Conservation (phyloP, 2,329 filamentous ascomycete species). For the Neonectria magnoliae region DNA sequence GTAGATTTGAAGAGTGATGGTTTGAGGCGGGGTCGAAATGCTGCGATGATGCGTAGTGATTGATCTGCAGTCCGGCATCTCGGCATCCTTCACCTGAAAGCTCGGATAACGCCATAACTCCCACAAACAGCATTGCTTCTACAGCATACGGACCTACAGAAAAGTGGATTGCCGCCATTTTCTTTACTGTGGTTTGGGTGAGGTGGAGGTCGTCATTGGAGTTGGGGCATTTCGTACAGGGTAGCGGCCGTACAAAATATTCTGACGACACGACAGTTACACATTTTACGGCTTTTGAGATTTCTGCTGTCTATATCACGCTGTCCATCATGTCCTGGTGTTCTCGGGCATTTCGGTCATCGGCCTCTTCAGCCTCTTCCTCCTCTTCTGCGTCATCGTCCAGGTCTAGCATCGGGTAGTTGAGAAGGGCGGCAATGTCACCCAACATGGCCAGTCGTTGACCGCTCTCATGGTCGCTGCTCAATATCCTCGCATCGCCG, state of each 20-base stretch:
- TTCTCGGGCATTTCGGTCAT: slow-evolving; percentile 41
- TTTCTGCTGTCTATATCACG: slow-evolving; percentile 43
- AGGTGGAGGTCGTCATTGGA: neutral
- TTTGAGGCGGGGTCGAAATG: neutral
- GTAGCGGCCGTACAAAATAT: neutral
- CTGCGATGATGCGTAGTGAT: neutral
- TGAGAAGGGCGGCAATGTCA: slow-evolving; percentile 88
- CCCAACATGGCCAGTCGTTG: slow-evolving; percentile 84
- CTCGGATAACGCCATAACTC: neutral
- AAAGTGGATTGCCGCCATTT: neutral
- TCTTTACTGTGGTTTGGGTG: neutral
- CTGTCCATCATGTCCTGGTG: slow-evolving; percentile 37
- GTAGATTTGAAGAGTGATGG: neutral
- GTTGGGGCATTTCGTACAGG: neutral
- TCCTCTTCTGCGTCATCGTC: slow-evolving; percentile 73
- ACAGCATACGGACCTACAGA: neutral
- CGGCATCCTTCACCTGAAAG: neutral
- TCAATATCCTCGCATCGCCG: slow-evolving; percentile 88
- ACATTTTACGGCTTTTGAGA: slow-evolving; percentile 24
- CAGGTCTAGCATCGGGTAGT: slow-evolving; percentile 85
- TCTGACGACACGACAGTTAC: slow-evolving; percentile 5
- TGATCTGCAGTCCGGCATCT: neutral
- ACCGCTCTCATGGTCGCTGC: slow-evolving; percentile 93
- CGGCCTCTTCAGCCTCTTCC: slow-evolving; percentile 45
- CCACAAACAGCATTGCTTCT: neutral